Evolutionary conservation across 371 early-diverging fungal species (phyloP).

Genomic region (Mortierella sp.): DNA sequence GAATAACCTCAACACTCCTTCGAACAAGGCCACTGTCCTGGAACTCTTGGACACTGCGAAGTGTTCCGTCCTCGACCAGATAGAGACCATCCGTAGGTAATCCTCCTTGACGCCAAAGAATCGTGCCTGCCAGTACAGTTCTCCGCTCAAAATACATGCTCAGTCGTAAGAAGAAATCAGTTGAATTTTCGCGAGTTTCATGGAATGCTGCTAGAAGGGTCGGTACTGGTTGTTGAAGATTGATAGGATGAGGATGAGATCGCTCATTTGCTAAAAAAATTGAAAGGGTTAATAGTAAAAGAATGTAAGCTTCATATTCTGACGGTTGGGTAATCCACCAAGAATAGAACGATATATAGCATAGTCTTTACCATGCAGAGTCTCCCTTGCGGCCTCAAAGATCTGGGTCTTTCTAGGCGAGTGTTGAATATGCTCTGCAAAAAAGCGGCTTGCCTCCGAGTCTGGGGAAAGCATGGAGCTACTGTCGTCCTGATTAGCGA

Average conservation of each 20-base stretch:
- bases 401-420: conserved; percentile 57
- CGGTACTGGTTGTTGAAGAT: conserved; percentile 64
- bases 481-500: conserved; percentile 24
- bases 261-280: conserved; percentile 22
- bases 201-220: conserved; percentile 77
- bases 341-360: not conserved
- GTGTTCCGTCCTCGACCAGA: conserved; percentile 83
- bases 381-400: conserved; percentile 54
- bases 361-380: conserved; percentile 46
- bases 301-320: not conserved
- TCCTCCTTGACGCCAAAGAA: conserved; percentile 76
- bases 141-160: conserved; percentile 74
- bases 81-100: conserved; percentile 74
- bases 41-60: conserved; percentile 71
- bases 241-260: conserved; percentile 26
- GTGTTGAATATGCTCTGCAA: conserved; percentile 42
- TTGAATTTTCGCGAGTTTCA: conserved; percentile 60
- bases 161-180: conserved; percentile 69
- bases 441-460: conserved; percentile 48
- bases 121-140: conserved; percentile 62
- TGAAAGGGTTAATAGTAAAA: not conserved
- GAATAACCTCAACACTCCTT: conserved; percentile 70
- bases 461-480: conserved; percentile 33
- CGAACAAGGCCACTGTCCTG: conserved; percentile 56
- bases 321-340: not conserved